Base-by-base conservation (phyloP, 2,329 filamentous ascomycete genomes). In the Curvularia spicifera region DNA sequence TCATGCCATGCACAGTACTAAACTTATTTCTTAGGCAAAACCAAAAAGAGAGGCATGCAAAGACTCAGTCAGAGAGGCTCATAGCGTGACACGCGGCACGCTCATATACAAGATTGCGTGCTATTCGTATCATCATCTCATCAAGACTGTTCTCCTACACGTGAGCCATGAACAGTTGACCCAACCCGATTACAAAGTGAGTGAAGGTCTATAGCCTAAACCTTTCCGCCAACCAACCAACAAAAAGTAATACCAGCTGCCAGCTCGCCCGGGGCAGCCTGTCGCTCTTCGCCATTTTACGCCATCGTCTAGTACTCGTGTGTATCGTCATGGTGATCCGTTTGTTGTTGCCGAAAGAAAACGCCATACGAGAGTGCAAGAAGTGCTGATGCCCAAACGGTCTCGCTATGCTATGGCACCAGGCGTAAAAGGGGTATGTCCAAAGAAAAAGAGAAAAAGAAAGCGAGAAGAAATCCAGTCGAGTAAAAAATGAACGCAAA, bases 341-440 rank as follows among this genome's bases (percentile, higher is more conserved):
- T 50, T 43, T 22, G 43, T 45, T 53, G 67, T 71, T 62, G 59
- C 53, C 42, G 52, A 56, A 53, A 62, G 52, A 54, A 63, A 64
- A 69, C 67, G 65, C 63, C 62, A 57, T 66, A 58, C 57, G 51
- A 64, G 59, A 54, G 61, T 66, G 65, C 65, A 68, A 64, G 63
- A 58, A 66, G 59, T 62, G 58, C 61, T 63, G 50, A 62, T 64
- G 58, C 64, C 66, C 55, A 63, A 67, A 66, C 49, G 42, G 59
- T 69, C 61, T 66, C 70, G 72, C 71, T 72, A 75, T 75, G 71
- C 70, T 75, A 59, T 64, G 62, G 68, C 69, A 68, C 67, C 66
- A 71, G 58, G 73, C 68, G 66, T 72, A 65, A 75, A 64, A 70
- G 60, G 70, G 69, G 71, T 75, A 76, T 76, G 74, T 70, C 68